phyloP scores from a whole-genome alignment of 192 early-diverging fungal species.

The Ambispora gerdemannii region DNA sequence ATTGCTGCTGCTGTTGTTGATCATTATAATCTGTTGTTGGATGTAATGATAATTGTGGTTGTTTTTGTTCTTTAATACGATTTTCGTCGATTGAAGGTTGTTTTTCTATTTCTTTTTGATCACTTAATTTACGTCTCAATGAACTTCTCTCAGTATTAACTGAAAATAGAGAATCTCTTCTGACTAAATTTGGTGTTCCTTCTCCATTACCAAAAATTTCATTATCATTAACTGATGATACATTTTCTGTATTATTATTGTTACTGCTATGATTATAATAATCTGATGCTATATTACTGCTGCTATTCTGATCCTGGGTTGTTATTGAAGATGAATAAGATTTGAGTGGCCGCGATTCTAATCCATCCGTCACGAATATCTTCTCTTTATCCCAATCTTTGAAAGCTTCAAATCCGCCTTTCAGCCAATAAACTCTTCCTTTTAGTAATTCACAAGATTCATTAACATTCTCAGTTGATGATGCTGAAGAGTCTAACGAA shows the following conservation, averaged over 20 bases:
- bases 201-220: no score
- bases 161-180: slow-evolving; percentile 43
- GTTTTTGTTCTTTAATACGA: not conserved
- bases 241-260: not conserved
- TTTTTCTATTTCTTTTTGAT: not conserved
- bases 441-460: not conserved
- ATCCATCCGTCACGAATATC: slow-evolving; percentile 33
- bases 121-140: slow-evolving; percentile 9
- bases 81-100: not conserved
- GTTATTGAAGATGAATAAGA: not conserved
- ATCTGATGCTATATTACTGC: not conserved
- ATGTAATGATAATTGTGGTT: not conserved
- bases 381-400: slow-evolving; percentile 36
- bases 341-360: not conserved
- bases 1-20: not conserved
- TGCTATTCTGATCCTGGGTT: not conserved
- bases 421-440: slow-evolving; percentile 41
- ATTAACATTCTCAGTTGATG: slow-evolving; percentile 15
- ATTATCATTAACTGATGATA: not conserved
- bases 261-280: not conserved
- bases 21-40: not conserved
- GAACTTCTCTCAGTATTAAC: slow-evolving; percentile 35
- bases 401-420: slow-evolving; percentile 53
- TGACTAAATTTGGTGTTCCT: not conserved
- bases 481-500: slow-evolving; percentile 18